These are phyloP conservation scores for Tanacetum coccineum DNA, from an alignment of 129 eudicot genomes.

Conservation along the genomic window DNA sequence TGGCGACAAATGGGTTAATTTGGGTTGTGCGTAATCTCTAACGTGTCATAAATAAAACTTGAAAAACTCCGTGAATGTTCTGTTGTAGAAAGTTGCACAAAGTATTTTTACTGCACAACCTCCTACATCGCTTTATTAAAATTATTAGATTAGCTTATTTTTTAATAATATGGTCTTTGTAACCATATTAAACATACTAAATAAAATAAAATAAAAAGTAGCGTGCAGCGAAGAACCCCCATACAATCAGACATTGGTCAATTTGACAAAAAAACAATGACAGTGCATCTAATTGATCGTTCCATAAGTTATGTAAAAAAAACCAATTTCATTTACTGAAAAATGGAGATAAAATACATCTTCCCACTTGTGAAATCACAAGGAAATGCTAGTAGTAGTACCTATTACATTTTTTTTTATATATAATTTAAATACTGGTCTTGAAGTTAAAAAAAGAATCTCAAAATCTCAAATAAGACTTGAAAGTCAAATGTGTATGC, in stretches of 20 bases:
- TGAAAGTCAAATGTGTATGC: background rate
- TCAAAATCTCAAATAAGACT: too few species aligned
- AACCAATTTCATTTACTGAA: background rate
- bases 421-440: background rate
- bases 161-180: background rate
- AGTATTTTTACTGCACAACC: conserved; percentile 1
- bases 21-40: background rate
- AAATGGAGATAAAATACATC: background rate
- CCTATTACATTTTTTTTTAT: too few species aligned
- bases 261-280: background rate
- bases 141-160: background rate
- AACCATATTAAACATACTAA: background rate
- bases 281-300: background rate
- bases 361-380: background rate
- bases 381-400: too few species aligned
- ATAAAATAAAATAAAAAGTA: background rate
- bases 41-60: background rate
- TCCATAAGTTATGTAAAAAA: background rate
- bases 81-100: background rate
- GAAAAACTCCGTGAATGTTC: background rate
- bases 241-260: background rate
- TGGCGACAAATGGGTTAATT: background rate
- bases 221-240: too few species aligned
- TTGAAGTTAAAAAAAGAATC: background rate
- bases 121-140: background rate